Conservation (phyloP, 2,329 filamentous ascomycete genomes). For the Microsporum audouinii region DNA sequence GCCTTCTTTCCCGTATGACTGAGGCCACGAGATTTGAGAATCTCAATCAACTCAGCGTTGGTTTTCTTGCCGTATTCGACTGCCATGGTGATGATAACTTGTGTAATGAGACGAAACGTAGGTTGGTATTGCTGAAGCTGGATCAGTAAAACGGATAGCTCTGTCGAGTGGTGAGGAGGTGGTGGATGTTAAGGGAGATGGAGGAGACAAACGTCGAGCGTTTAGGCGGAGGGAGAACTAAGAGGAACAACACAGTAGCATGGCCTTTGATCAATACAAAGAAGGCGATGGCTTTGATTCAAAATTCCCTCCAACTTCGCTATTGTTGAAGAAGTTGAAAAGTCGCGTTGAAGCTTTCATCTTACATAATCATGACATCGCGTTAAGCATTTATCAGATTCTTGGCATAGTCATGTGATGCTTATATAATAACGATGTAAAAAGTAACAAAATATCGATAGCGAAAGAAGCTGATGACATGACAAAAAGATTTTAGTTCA, state of each 20-base stretch:
- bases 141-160: background rate
- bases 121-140: background rate
- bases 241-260: background rate
- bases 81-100: constrained; percentile 21
- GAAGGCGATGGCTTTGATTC: background rate
- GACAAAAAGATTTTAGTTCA: background rate
- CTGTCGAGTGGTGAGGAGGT: background rate
- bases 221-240: background rate
- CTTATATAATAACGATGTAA: background rate
- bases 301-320: background rate
- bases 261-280: background rate
- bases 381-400: background rate
- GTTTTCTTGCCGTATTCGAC: constrained; percentile 41
- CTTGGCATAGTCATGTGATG: background rate
- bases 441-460: background rate
- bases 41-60: constrained; percentile 39
- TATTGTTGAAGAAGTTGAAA: background rate
- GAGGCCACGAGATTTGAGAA: constrained; percentile 39
- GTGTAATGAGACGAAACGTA: background rate
- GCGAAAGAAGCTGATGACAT: background rate
- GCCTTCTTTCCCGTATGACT: constrained; percentile 41
- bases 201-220: background rate
- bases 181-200: background rate
- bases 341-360: background rate
- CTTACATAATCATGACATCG: background rate